A percentile compares a stretch with the other conserved stretches of the same genome.
phyloP scores from a whole-genome alignment of 805 yeast genomes.

The Brettanomyces nanus region DNA sequence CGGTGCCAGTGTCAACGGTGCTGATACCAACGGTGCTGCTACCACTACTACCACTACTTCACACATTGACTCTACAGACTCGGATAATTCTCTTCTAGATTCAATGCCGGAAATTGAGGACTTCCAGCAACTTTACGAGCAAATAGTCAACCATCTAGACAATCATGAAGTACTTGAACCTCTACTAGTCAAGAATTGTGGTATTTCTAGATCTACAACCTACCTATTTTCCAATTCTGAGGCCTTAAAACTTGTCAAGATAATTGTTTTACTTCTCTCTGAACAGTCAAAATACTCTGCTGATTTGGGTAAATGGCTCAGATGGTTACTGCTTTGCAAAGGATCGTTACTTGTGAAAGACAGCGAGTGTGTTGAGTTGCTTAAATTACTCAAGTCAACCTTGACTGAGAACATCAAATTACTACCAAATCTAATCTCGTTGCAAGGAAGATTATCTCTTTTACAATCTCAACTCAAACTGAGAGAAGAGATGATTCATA shows the following conservation, averaged over 20 bases:
- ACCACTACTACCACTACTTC: constrained; percentile 11
- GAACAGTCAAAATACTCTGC: constrained; percentile 18
- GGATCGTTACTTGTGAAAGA: constrained; percentile 55
- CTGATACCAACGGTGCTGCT: constrained; percentile 6
- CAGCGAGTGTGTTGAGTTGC: constrained; percentile 42
- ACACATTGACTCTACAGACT: constrained; percentile 19
- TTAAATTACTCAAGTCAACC: constrained; percentile 50
- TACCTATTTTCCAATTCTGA: constrained; percentile 40
- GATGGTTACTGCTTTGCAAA: constrained; percentile 66
- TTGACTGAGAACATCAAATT: constrained; percentile 47
- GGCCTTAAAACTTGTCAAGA: constrained; percentile 37
- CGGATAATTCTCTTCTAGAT: constrained; percentile 15
- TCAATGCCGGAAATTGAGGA: constrained; percentile 20
- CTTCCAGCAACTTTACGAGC: constrained; percentile 9
- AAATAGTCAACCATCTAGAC: background rate
- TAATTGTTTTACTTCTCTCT: constrained; percentile 38
- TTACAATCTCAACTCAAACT: constrained; percentile 67
- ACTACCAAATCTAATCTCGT: constrained; percentile 61
- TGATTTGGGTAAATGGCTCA: constrained; percentile 52
- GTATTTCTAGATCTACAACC: constrained; percentile 48
- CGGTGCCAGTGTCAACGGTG: constrained; percentile 6
- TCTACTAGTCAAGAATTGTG: constrained; percentile 21
- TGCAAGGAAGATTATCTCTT: constrained; percentile 81
- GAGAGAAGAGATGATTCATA: constrained; percentile 43
- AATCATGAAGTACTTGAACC: constrained; percentile 20